phyloP scores from a whole-genome alignment of 176 grass and related monocot genomes.

The Raddia guianensis region DNA sequence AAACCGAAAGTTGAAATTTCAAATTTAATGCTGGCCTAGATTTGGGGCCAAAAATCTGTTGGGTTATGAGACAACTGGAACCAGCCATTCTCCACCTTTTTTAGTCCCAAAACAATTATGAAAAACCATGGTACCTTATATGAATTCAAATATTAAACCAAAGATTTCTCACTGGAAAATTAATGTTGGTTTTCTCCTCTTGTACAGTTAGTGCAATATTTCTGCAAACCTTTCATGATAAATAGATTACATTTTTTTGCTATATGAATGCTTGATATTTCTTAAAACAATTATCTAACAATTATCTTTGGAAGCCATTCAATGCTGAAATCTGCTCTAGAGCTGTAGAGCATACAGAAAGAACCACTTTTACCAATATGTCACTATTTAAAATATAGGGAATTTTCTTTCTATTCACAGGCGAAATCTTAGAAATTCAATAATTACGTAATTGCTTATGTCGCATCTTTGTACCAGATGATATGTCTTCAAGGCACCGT shows the following conservation, averaged over 20 bases:
- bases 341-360: not conserved
- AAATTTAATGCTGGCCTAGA: not conserved
- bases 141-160: constrained; percentile 1
- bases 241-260: not conserved
- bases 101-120: not conserved
- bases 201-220: not conserved
- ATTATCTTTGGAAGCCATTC: not conserved
- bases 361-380: not conserved
- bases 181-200: not conserved
- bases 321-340: not conserved
- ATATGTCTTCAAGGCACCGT: not conserved
- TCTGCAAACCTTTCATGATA: not conserved
- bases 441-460: not conserved
- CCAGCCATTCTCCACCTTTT: constrained; percentile 3
- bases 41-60: not conserved
- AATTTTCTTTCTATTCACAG: not conserved
- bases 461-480: constrained; percentile 15
- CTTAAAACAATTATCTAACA: not conserved
- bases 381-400: not conserved
- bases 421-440: not conserved
- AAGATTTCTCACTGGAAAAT: not conserved
- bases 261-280: not conserved
- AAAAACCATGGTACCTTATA: not conserved
- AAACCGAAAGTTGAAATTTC: constrained; percentile 8
- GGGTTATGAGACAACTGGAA: not conserved